Evolutionary conservation across 805 yeast genomes (phyloP), one percentile per base, ranked within the genome.

Genomic region (Yarrowia divulgata): DNA sequence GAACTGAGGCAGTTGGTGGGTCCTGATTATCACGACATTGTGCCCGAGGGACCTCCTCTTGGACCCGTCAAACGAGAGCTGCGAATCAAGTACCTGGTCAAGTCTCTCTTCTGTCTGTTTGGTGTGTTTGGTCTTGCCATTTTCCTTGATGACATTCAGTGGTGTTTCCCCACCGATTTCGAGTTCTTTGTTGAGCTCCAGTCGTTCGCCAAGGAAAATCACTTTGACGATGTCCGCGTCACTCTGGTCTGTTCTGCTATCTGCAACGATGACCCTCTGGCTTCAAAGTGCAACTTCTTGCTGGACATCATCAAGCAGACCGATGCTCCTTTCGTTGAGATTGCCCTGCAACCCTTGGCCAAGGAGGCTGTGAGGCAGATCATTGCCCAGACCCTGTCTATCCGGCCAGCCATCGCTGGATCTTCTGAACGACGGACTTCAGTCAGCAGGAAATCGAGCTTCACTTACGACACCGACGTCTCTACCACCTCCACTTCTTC

Each of bases 71-170:
- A 78, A 54, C 73, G 75, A 29, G 87, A 84, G 70, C 69, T 83
- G 57, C 77, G 79, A 60, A 79, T 81, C 71, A 77, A 82, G 67
- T 80, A 79, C 70, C 76, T 82, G n/a, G 75, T 85, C 69, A 84
- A 83, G 68, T 72, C 77, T 18, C 73, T 85, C 16, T 80, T 81
- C 68, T 78, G 79, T n/a, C 72, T 85, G 4, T 76, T 84, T 60
- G 81, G 82, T 9, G 71, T 71, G 4, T 77, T 77, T 42, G 86
- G 86, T 2, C 74, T 84, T 48, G 83, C 85, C 0, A 71, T 84
- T 1, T 77, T 82, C 58, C 73, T 83, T 39, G 87, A 84, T 71
- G 85, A 84, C 73, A 72, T 82, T 34, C 85, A 84, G 67, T 81
- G 82, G 80, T 79, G 83, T 69, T 77, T 85, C 9, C 68, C 71